Base-by-base conservation (phyloP, 345 rosid species). In the Bretschneidera sinensis region DNA sequence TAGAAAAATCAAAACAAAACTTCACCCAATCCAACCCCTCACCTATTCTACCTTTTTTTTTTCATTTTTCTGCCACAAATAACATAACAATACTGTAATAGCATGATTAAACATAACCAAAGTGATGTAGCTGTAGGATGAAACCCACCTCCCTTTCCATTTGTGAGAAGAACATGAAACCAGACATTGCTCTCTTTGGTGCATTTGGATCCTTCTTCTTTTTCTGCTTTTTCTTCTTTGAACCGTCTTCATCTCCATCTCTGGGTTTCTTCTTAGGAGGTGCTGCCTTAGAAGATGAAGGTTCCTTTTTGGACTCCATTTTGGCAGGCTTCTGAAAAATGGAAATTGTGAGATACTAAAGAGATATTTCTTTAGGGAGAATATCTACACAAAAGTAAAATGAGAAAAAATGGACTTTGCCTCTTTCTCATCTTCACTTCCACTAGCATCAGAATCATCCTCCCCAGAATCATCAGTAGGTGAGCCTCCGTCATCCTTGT, bases 201-300 rank as follows among this genome's bases (percentile, higher is more conserved):
- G 97, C 97, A 67, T 91, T 94, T 7, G 99, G 97, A 80, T 94
- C 99, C 73, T 94, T 94, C n/a, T n/a, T n/a, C 86, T 78, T 88
- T 65, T 90, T 89, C 69, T 54, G 87, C 53, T 85, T 90, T 64
- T 70, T 94, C 86, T 81, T 90, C 79, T 83, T 94, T 20, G 81
- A 72, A 47, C 84, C 73, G 15, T 85, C 92, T 67, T 88, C 97
- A 18, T 79, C 89, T 45, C 76, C 81, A 15, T 78, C 95, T 69
- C 65, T 75, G 19, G 69, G 52, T 76, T 83, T 94, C 86, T 78
- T 90, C 84, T 91, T 94, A 11, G 74, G 67, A 3, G 78, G 65
- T 34, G 78, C 60, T 48, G 80, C 78, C 72, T 88, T 94, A 0
- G 77, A 71, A 51, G 90, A 77, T 47, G 91, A 69, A 47, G 87